Evolutionary conservation across 129 eudicot species (phyloP).

Genomic region (Chrysanthemum makinoi): DNA sequence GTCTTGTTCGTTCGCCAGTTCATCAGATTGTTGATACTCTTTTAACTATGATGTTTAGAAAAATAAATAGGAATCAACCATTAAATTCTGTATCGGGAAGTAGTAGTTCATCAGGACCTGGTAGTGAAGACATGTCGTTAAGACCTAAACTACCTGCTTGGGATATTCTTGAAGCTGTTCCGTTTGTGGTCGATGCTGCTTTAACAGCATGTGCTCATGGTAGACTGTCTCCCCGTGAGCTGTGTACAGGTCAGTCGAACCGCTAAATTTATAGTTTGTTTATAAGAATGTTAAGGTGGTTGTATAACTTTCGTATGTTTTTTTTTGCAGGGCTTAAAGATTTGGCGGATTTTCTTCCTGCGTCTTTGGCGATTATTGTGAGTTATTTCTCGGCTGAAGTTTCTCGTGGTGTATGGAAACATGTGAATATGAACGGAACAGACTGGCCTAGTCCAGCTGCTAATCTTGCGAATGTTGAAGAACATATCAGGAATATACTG

Average conservation of each 20-base stretch:
- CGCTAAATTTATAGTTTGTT: background rate
- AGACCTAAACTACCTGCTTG: constrained; percentile 93
- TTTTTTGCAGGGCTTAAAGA: constrained; percentile 82
- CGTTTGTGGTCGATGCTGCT: constrained; percentile 96
- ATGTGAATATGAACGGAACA: constrained; percentile 88
- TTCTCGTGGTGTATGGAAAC: constrained; percentile 97
- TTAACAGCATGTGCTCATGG: constrained; percentile 91
- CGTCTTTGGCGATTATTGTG: constrained; percentile 90
- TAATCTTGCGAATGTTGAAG: constrained; percentile 81
- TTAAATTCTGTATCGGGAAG: constrained; percentile 69
- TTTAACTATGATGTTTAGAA: constrained; percentile 81
- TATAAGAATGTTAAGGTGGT: background rate
- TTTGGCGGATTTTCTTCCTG: constrained; percentile 96
- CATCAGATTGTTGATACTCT: constrained; percentile 81
- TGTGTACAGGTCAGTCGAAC: constrained; percentile 76
- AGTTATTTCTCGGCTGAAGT: constrained; percentile 98
- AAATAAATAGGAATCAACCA: constrained; percentile 54
- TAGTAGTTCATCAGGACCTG: constrained; percentile 72
- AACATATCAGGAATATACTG: constrained; percentile 82
- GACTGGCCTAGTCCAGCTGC: constrained; percentile 99
- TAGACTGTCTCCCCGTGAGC: constrained; percentile 85
- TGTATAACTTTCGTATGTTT: constrained; percentile 7
- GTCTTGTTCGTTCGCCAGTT: constrained; percentile 79
- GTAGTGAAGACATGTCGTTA: constrained; percentile 56
- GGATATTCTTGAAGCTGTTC: constrained; percentile 98